Base-by-base conservation (phyloP, 2,329 filamentous ascomycete genomes). In the Hirsutella rhossiliensis region DNA sequence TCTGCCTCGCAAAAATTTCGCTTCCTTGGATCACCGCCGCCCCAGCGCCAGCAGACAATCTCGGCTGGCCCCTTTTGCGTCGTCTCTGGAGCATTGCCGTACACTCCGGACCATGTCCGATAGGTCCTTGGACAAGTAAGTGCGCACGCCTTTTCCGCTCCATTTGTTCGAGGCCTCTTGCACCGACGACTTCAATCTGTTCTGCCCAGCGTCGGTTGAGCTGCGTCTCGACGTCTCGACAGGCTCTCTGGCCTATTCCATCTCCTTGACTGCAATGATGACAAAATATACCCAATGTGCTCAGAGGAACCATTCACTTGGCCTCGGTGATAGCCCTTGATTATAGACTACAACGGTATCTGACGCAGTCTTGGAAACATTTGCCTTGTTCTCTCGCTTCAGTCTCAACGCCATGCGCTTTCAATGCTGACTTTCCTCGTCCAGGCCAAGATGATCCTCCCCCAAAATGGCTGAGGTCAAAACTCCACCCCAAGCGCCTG, bases 261-360 rank as follows among this genome's bases (percentile, higher is more conserved):
- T n/a, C 36, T 2, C 9, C 34, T 20, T 47, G 44, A 51, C 61
- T 66, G 56, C 56, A 43, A 60, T 82, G 79, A 83, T 82, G 79
- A 82, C 72, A 75, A 65, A 73, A 65, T 64, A 62, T 65, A 59
- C 63, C 56, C 60, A 56, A 63, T 29, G 72, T 69, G 71, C 76
- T 67, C 71, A 80, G 74, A 75, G 72, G 69, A 63, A 55, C 67
- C 68, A 68, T 72, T 73, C 71, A 72, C 63, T 72, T 69, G 65
- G 69, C 69, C 75, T 77, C 74, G 52, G 66, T 82, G 79, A 72
- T 67, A 66, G 76, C 68, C 73, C 69, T 69, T 73, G 58, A 63
- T 64, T 78, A 81, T 83, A 84, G 85, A 92, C 86, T 92, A 92
- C 85, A 90, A 92, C 86, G 86, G 86, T 92, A 92, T 92, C 86